phyloP scores from a whole-genome alignment of 306 rosid species.

The Acmispon strigosus region DNA sequence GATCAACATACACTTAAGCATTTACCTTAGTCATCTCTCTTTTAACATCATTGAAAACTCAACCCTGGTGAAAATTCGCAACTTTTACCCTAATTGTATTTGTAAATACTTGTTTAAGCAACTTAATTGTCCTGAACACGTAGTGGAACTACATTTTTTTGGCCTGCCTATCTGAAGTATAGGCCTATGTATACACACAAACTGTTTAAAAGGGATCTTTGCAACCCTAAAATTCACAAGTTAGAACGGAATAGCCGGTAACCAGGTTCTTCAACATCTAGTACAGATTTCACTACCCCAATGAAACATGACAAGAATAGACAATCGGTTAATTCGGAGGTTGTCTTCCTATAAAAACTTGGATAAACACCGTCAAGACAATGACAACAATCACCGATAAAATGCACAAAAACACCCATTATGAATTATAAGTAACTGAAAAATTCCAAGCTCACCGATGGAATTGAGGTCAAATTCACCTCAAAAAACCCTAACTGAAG shows the following conservation, averaged over 20 bases:
- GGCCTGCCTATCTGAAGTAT: conserved; percentile 25
- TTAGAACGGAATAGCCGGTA: too few relatives aligned
- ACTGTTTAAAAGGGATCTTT: conserved; percentile 1
- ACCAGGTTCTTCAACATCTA: conserved; percentile 19
- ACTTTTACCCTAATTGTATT: conserved; percentile 27
- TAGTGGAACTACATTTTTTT: conserved; percentile 25
- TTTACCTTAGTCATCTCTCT: conserved; percentile 80
- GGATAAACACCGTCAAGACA: not conserved
- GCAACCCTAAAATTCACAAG: too few relatives aligned
- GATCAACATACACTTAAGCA: conserved; percentile 67
- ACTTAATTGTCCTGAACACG: conserved; percentile 15
- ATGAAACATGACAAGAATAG: conserved; percentile 7
- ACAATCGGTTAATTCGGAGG: not conserved
- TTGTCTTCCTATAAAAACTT: not conserved
- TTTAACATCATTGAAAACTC: conserved; percentile 43
- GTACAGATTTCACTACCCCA: not conserved
- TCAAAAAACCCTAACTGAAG: conserved; percentile 23
- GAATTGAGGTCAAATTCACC: conserved; percentile 5
- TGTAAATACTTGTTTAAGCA: conserved; percentile 26
- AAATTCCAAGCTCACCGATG: conserved; percentile 3
- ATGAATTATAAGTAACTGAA: not conserved
- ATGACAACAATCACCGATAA: too few relatives aligned
- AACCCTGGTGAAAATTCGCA: conserved; percentile 31
- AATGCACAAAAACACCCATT: not conserved
- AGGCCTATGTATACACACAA: not conserved